Percentiles rank a stretch among this genome's conserved stretches.
Evolutionary conservation across 352 stramenopile species (phyloP).

Genomic region (Phytophthora hibernalis): DNA sequence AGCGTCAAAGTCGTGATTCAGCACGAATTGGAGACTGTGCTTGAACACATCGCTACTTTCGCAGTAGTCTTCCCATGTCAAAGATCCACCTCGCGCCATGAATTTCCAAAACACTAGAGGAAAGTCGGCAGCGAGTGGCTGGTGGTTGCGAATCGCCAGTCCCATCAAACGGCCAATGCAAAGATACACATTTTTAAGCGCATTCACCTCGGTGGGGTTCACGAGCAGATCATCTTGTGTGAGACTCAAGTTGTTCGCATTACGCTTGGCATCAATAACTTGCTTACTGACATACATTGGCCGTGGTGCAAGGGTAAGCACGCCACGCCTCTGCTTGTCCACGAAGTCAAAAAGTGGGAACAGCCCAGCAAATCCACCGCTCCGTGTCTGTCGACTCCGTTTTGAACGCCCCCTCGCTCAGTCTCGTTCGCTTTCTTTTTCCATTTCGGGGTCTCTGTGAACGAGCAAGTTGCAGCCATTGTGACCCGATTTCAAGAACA

Average conservation of each 20-base stretch:
- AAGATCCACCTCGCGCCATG: constrained; percentile 45
- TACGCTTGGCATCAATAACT: constrained; percentile 48
- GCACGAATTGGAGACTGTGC: constrained; percentile 65
- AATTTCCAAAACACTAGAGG: constrained; percentile 79
- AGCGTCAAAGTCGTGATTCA: constrained; percentile 72
- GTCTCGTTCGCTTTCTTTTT: constrained; percentile 16
- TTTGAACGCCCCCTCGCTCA: constrained; percentile 6
- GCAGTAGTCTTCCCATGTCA: constrained; percentile 73
- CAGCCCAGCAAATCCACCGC: constrained; percentile 32
- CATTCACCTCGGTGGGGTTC: constrained; percentile 40
- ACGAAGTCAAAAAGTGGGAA: constrained; percentile 72
- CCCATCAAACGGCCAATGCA: constrained; percentile 70
- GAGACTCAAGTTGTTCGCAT: constrained; percentile 40
- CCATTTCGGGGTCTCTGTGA: constrained; percentile 34
- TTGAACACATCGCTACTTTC: constrained; percentile 63
- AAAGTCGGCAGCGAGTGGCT: constrained; percentile 65
- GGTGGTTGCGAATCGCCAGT: constrained; percentile 75
- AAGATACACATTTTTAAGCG: constrained; percentile 68
- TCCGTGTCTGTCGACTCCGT: constrained; percentile 7
- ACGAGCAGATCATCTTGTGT: constrained; percentile 50
- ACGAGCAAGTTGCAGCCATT: constrained; percentile 70
- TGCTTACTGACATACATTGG: constrained; percentile 38
- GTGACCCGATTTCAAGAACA: constrained; percentile 61
- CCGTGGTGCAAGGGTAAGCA: constrained; percentile 48
- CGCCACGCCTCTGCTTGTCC: constrained; percentile 35